A percentile compares a stretch with the other conserved stretches of the same genome.
Conservation (phyloP, 208 protist genomes). For the Porcisia hertigi region DNA sequence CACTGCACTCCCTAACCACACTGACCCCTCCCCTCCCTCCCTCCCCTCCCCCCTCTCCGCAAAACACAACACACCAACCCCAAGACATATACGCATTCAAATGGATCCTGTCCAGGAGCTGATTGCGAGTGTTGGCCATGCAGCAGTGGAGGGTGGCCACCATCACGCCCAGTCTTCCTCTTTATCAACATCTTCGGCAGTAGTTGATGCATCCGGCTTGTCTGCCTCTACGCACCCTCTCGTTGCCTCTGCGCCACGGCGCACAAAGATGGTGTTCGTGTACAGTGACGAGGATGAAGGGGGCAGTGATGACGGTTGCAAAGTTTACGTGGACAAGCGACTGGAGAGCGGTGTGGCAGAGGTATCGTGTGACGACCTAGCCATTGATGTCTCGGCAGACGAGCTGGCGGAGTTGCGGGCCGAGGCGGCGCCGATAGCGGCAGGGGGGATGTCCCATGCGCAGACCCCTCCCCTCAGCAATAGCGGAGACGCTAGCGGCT, state of each 20-base stretch:
- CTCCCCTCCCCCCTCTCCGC: background rate
- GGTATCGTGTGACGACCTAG: conserved; percentile 15
- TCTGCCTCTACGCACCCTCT: background rate
- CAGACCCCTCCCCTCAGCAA: background rate
- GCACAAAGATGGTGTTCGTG: conserved; percentile 70
- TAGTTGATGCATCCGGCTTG: background rate
- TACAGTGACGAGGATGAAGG: conserved; percentile 78
- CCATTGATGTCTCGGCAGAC: conserved; percentile 29
- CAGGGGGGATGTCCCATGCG: background rate
- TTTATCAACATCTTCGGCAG: background rate
- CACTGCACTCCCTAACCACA: too few species aligned
- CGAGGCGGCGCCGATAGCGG: conserved; percentile 17
- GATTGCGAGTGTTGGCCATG: conserved; percentile 7
- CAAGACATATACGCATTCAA: background rate
- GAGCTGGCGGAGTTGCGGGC: conserved; percentile 38
- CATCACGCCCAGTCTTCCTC: background rate
- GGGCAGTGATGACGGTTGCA: conserved; percentile 50
- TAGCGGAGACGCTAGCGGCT: conserved; percentile 15
- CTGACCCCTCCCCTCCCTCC: background rate
- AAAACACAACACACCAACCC: background rate
- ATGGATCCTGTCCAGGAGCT: conserved; percentile 29
- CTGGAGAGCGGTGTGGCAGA: conserved; percentile 1
- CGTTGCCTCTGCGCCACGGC: background rate
- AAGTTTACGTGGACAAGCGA: background rate
- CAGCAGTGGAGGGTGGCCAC: conserved; percentile 6